phyloP scores from a whole-genome alignment of 2,329 filamentous ascomycete genomes.

The Ophiostoma ips region DNA sequence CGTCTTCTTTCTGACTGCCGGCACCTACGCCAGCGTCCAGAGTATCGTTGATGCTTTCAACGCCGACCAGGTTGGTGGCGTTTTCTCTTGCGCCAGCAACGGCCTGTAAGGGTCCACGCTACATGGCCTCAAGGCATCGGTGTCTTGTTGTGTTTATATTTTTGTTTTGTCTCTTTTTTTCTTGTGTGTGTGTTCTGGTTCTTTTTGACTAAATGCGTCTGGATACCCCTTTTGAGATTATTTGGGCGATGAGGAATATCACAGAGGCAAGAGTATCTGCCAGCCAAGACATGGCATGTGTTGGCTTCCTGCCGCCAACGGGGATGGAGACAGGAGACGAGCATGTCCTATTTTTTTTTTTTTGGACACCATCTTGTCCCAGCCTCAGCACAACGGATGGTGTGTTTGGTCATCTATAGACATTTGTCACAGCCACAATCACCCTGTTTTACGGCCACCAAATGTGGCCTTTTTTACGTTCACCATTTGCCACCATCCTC shows the following conservation, averaged over 20 bases:
- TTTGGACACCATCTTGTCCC: neutral
- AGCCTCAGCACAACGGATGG: neutral
- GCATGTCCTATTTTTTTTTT: neutral
- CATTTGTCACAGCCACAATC: neutral
- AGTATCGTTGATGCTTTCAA: constrained; percentile 62
- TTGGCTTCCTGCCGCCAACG: too few species aligned
- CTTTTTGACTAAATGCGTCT: neutral
- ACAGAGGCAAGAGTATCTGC: neutral
- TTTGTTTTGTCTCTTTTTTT: neutral
- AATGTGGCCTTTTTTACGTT: neutral
- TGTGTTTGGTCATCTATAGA: neutral
- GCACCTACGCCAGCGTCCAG: constrained; percentile 68
- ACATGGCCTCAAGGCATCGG: neutral
- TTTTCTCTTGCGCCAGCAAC: constrained; percentile 63
- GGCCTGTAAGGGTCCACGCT: constrained; percentile 34
- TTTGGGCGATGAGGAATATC: neutral
- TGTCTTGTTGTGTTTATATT: neutral
- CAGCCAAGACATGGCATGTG: neutral
- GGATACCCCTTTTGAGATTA: neutral
- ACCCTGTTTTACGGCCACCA: neutral
- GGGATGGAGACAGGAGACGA: neutral
- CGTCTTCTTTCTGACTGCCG: constrained; percentile 65
- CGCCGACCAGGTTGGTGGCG: constrained; percentile 47
- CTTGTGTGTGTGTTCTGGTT: neutral
- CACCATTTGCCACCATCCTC: neutral